Percentiles rank a stretch among this genome's conserved stretches.
Conservation (phyloP, 495 filamentous ascomycete species). For the Eremomyces bilateralis region DNA sequence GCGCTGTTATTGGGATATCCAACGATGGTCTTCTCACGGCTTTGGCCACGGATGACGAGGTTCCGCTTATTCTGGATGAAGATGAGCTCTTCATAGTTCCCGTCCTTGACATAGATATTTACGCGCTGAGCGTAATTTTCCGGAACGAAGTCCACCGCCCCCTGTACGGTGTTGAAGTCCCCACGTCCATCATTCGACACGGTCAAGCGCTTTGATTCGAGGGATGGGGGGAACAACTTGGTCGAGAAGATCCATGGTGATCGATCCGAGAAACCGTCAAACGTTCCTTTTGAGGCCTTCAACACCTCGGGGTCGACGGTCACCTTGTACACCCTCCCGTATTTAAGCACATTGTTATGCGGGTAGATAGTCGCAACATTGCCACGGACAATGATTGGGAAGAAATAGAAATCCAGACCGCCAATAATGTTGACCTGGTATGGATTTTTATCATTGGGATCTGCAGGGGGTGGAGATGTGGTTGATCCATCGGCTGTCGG, state of each 20-base stretch:
- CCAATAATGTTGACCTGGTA: slow-evolving; percentile 2
- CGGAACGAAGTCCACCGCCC: slow-evolving; percentile 3
- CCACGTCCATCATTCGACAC: slow-evolving; percentile 3
- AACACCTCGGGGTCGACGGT: not conserved
- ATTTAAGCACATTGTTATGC: slow-evolving; percentile 1
- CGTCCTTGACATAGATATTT: slow-evolving; percentile 3
- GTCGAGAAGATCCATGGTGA: not conserved
- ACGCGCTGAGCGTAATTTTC: not conserved
- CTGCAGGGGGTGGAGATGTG: not conserved
- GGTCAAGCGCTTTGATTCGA: not conserved
- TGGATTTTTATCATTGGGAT: not conserved
- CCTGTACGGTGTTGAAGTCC: slow-evolving; percentile 6
- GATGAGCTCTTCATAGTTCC: slow-evolving; percentile 6
- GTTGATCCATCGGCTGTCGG: not conserved
- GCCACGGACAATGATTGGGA: slow-evolving; percentile 1
- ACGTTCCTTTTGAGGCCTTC: not conserved
- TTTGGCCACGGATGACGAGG: slow-evolving; percentile 3
- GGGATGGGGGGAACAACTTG: not conserved
- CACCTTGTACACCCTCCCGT: not conserved
- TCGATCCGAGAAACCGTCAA: not conserved
- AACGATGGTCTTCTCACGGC: slow-evolving; percentile 1
- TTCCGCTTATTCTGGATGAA: slow-evolving; percentile 3
- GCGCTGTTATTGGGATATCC: slow-evolving; percentile 7
- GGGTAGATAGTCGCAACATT: slow-evolving; percentile 2
- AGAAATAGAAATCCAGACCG: slow-evolving; percentile 2